phyloP scores from a whole-genome alignment of 2,329 filamentous ascomycete genomes.

The Calonectria pseudoturangicola region DNA sequence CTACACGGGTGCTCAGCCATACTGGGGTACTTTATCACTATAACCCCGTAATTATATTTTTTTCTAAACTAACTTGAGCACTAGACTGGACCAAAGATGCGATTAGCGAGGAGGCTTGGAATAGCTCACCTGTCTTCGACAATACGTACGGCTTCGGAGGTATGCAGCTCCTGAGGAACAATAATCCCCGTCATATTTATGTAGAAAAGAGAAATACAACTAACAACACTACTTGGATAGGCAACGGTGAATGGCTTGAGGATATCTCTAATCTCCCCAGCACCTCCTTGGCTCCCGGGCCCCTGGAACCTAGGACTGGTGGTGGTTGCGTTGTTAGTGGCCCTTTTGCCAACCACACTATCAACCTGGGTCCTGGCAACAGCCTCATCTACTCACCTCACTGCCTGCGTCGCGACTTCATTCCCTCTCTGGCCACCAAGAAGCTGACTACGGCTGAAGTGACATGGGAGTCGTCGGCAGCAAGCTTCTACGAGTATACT shows the following conservation, averaged over 20 bases:
- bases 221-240: not conserved
- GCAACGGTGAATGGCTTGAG: conserved; percentile 24
- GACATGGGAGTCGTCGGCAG: conserved; percentile 28
- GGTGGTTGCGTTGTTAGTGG: conserved; percentile 28
- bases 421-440: conserved; percentile 25
- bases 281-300: conserved; percentile 29
- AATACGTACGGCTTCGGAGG: conserved; percentile 29
- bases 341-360: conserved; percentile 33
- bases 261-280: conserved; percentile 29
- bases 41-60: not conserved
- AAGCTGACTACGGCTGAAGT: conserved; percentile 30
- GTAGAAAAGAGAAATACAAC: not conserved
- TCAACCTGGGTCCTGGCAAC: conserved; percentile 24
- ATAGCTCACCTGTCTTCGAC: conserved; percentile 26
- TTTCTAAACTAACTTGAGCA: conserved; percentile 3
- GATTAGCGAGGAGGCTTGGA: conserved; percentile 26
- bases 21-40: conserved; percentile 14
- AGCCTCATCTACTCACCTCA: conserved; percentile 30
- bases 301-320: conserved; percentile 29
- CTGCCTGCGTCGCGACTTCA: conserved; percentile 32
- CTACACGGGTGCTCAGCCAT: conserved; percentile 29
- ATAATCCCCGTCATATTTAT: not conserved
- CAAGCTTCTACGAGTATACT: conserved; percentile 23
- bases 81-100: conserved; percentile 31
- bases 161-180: conserved; percentile 1